Evolutionary conservation across 108 stramenopile genomes (phyloP).

Genomic region (Discostella pseudostelligera): DNA sequence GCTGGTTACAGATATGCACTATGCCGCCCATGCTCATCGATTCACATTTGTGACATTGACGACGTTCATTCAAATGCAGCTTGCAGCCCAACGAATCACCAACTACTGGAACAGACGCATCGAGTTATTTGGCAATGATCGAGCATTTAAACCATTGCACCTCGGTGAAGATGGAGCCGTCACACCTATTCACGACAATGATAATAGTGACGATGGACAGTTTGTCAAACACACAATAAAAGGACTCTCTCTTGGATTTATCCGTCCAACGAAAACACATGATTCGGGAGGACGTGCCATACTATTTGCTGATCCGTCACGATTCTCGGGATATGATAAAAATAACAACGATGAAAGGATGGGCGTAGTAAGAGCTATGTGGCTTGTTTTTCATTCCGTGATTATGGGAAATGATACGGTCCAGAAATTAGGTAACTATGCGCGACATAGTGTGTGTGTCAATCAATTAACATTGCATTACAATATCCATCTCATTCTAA

Average conservation of each 20-base stretch:
- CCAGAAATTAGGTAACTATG: background rate
- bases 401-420: constrained; percentile 42
- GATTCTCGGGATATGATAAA: constrained; percentile 25
- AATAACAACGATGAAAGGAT: constrained; percentile 30
- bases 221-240: constrained; percentile 20
- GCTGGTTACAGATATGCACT: too few species aligned
- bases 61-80: background rate
- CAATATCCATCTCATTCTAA: too few species aligned
- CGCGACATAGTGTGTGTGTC: too few species aligned
- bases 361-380: constrained; percentile 46
- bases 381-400: constrained; percentile 52
- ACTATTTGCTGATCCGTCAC: constrained; percentile 51
- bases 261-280: constrained; percentile 12
- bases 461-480: too few species aligned
- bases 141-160: constrained; percentile 48
- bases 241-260: constrained; percentile 35
- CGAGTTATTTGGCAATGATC: constrained; percentile 49
- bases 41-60: background rate
- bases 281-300: constrained; percentile 48
- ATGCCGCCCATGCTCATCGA: too few species aligned
- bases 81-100: constrained; percentile 43
- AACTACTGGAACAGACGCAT: constrained; percentile 60
- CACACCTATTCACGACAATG: background rate
- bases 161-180: constrained; percentile 12
- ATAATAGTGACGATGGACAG: constrained; percentile 31